phyloP scores from a whole-genome alignment of 768 basidiomycete genomes.

The Serendipita vermifera region DNA sequence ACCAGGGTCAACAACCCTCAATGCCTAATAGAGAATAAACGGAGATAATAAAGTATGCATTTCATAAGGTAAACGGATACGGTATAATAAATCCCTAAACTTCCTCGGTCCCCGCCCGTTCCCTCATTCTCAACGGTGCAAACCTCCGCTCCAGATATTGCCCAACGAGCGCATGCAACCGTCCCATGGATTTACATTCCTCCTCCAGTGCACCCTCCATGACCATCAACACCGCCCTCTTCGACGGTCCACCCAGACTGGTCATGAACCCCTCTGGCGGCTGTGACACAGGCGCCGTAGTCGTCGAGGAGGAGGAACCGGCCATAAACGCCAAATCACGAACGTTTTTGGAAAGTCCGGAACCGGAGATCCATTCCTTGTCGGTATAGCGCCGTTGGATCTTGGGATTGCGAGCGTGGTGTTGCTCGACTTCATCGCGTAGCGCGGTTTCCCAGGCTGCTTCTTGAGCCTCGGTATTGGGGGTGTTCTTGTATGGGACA shows the following conservation, averaged over 20 bases:
- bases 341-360: neutral
- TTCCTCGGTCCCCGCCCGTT: neutral
- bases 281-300: neutral
- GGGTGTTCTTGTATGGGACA: too few relatives aligned
- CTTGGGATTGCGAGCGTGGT: neutral
- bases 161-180: neutral
- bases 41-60: too few relatives aligned
- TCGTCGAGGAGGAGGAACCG: neutral
- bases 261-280: neutral
- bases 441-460: neutral
- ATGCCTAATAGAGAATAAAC: too few relatives aligned
- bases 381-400: neutral
- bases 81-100: too few relatives aligned
- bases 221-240: too few relatives aligned
- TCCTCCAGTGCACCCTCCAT: neutral
- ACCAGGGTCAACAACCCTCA: too few relatives aligned
- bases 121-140: neutral
- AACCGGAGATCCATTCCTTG: neutral
- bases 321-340: neutral
- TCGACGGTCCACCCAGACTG: neutral
- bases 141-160: neutral
- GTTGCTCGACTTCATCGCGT: neutral
- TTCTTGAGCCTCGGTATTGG: too few relatives aligned
- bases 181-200: neutral
- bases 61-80: too few relatives aligned